Base-by-base conservation (phyloP, 2,329 filamentous ascomycete species). In the Claviceps spartinae region DNA sequence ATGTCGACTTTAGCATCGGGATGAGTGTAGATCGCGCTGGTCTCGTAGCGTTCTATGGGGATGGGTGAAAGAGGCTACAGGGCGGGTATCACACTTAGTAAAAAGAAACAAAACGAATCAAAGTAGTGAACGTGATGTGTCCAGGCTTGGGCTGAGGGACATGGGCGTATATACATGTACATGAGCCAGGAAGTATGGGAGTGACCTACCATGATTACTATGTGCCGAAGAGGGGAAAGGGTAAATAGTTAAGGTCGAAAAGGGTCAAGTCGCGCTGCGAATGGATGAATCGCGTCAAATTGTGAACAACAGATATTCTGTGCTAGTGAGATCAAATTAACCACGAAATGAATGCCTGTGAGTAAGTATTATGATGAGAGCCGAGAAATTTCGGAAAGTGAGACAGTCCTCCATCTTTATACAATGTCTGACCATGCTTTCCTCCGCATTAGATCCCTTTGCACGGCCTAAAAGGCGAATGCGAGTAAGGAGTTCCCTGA, bases 1-100 rank as follows among this genome's bases (percentile, higher is more conserved):
- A 88, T 79, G 59, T 82, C 79, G 59, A 76, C 78, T 54, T 73
- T 72, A 50, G 79, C 79, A 52, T 79, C 69, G 7, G 78, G 77
- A 52, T 81, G 77, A 0, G 70, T 73, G 62, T 78, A 81, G 48
- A 82, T 77, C 47, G 75, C 71, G 1, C 78, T 81, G 50, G 77
- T 69, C 63, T 81, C 79, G 65, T 75, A 80, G 20, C 78, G 76
- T 20, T 57, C 54, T 47, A 68, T 37, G 37, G 45, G 45, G 18
- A 48, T 6, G 26, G 26, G 1, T 13, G 45, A 18, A 16, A 26
- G 38, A 24, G 44, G 37, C 50, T 52, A 18, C n/a, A 18, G 30
- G 24, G 24, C 7, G 7, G 5, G 20, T 2, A 18, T 16, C 11
- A 52, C n/a, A 4, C 2, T 36, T 44, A 42, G 40, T 49, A 20